A percentile compares a stretch with the other conserved stretches of the same genome.
Conservation (phyloP, 306 rosid species). For the Crataegus laevigata region DNA sequence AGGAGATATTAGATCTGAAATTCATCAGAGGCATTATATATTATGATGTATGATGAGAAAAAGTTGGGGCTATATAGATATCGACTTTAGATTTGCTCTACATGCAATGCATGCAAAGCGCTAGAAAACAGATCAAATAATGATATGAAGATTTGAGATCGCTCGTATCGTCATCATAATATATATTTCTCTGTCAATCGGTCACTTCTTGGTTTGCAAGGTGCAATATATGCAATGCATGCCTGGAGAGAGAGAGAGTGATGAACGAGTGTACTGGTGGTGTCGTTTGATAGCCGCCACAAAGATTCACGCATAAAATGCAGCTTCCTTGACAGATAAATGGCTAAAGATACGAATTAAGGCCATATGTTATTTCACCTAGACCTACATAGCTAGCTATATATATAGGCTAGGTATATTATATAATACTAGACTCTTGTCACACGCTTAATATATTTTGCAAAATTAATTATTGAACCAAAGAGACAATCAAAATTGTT, state of each 20-base stretch:
- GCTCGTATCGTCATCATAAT: neutral
- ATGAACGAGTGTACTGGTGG: neutral
- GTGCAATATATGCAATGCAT: neutral
- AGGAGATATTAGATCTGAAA: neutral
- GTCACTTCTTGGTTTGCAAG: neutral
- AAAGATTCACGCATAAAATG: neutral
- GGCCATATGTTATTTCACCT: neutral
- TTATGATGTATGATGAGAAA: neutral
- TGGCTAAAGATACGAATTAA: neutral
- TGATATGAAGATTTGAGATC: constrained; percentile 1
- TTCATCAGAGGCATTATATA: neutral
- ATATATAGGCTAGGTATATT: no score
- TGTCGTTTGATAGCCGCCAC: neutral
- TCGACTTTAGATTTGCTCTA: neutral
- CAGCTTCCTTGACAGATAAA: neutral
- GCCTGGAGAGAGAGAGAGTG: neutral
- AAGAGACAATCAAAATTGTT: no score
- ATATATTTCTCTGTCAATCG: neutral
- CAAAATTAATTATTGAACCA: no score
- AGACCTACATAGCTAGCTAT: neutral
- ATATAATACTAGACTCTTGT: no score
- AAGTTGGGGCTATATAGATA: neutral
- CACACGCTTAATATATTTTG: no score
- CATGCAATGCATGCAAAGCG: neutral
- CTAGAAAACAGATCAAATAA: neutral